Evolutionary conservation across 306 rosid genomes (phyloP).

Genomic region (Cucumis hystrix): DNA sequence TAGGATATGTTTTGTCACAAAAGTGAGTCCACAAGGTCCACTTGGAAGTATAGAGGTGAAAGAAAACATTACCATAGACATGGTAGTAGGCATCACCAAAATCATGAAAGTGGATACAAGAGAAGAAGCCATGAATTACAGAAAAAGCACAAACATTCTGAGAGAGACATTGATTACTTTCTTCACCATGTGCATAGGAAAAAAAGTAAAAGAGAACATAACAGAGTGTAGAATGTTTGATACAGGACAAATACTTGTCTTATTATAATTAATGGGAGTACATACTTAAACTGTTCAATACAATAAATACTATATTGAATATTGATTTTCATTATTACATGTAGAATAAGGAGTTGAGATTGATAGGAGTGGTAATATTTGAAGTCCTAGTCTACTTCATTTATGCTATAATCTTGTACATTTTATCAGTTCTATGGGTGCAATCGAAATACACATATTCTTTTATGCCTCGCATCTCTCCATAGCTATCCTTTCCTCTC

Average conservation of each 20-base stretch:
- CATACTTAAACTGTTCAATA: too few species aligned
- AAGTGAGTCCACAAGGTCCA: constrained; percentile 10
- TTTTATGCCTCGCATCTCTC: constrained; percentile 7
- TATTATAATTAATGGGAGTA: too few species aligned
- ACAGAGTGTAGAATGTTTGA: constrained; percentile 15
- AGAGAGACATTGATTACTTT: constrained; percentile 24
- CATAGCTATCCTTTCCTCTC: constrained; percentile 13
- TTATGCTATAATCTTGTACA: constrained; percentile 9
- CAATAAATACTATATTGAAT: too few species aligned
- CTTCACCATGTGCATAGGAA: constrained; percentile 42
- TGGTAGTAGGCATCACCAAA: constrained; percentile 30
- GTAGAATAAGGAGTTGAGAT: background rate
- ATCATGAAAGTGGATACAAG: constrained; percentile 21
- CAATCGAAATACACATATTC: constrained; percentile 22
- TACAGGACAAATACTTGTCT: constrained; percentile 6
- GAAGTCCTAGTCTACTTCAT: background rate
- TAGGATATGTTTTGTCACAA: constrained; percentile 39
- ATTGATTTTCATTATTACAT: too few species aligned
- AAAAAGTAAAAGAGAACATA: constrained; percentile 40
- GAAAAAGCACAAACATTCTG: constrained; percentile 30
- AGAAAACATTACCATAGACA: constrained; percentile 11
- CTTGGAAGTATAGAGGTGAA: constrained; percentile 15
- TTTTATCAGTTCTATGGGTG: constrained; percentile 19
- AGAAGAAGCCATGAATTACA: constrained; percentile 27
- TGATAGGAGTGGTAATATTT: constrained; percentile 12